Conservation (phyloP, 148 eudicot genomes). For the Rhododendron molle region DNA sequence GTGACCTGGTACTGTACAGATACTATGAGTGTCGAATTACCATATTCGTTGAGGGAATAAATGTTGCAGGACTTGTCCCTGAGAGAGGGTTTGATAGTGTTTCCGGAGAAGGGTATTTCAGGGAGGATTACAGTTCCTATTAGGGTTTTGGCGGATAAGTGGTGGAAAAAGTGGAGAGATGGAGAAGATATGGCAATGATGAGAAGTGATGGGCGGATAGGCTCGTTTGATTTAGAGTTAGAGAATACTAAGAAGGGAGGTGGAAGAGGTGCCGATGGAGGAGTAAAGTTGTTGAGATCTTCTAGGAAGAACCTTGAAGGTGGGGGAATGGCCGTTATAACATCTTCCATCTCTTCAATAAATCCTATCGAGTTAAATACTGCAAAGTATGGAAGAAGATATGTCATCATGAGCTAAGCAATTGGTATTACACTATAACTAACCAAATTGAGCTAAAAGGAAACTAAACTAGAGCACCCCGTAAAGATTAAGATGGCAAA, state of each 20-base stretch:
- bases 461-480: neutral
- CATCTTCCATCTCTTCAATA: conserved; percentile 71
- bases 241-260: conserved; percentile 63
- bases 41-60: conserved; percentile 46
- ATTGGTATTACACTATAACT: neutral
- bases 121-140: conserved; percentile 76
- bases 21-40: conserved; percentile 38
- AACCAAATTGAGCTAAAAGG: neutral
- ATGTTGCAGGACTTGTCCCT: conserved; percentile 70
- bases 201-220: conserved; percentile 67
- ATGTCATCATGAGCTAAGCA: conserved; percentile 1
- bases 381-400: conserved; percentile 22
- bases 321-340: conserved; percentile 84
- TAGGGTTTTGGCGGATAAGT: conserved; percentile 55
- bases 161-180: conserved; percentile 66
- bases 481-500: neutral
- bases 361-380: conserved; percentile 19
- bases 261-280: conserved; percentile 63
- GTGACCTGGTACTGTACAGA: conserved; percentile 55
- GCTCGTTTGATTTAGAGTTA: conserved; percentile 31
- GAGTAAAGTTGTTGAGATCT: conserved; percentile 84
- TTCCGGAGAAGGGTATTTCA: conserved; percentile 67
- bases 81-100: conserved; percentile 48
- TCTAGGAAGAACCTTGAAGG: conserved; percentile 90
- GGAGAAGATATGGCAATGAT: conserved; percentile 77